Evolutionary conservation across 331 rosid species (phyloP), one percentile per base, ranked within the genome.

Genomic region (Acacia pycnantha): DNA sequence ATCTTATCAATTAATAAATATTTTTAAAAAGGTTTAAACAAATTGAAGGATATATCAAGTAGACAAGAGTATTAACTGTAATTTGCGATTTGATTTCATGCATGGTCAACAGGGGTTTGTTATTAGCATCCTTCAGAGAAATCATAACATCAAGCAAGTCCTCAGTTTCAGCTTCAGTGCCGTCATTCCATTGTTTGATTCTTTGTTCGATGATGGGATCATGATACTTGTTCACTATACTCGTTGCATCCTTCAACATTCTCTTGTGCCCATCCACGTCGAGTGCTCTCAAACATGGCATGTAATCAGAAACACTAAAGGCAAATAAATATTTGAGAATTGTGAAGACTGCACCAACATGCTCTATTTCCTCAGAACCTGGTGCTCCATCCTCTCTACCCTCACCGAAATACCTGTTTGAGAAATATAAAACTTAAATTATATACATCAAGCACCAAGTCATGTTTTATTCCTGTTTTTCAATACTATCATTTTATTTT

Each of bases 141-240:
- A 89, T 83, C 76, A 89, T 44, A 71, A 87, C 74, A 67, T 89
- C 90, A 10, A 89, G 85, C n/a, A 79, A 53, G 51, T 87, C 89
- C 37, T 89, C 84, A 3, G 56, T 33, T 21, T 85, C 73, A 15
- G 2, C 48, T 77, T 26, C 77, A 40, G 15, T 26, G 46, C 88
- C 87, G 29, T 76, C 54, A 5, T 65, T 66, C 88, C 88, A 83
- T 41, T 81, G 82, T 40, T 58, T 31, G 2, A 83, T 51, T 67
- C 88, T 85, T 4, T 26, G 79, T 2, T 88, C 75, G 1, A 88
- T 56, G 8, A 85, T 61, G 0, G 85, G 85, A 11, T 87, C 87
- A 4, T 89, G 79, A 41, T 85, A 66, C 29, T 77, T 74, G 33
- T 40, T 58, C 11, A 85, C 5, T 2, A 5, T 41, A 12, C 37